These are phyloP conservation scores for Takashimella tepidaria DNA, from an alignment of 1,284 basidiomycete genomes.

Conservation along the genomic window DNA sequence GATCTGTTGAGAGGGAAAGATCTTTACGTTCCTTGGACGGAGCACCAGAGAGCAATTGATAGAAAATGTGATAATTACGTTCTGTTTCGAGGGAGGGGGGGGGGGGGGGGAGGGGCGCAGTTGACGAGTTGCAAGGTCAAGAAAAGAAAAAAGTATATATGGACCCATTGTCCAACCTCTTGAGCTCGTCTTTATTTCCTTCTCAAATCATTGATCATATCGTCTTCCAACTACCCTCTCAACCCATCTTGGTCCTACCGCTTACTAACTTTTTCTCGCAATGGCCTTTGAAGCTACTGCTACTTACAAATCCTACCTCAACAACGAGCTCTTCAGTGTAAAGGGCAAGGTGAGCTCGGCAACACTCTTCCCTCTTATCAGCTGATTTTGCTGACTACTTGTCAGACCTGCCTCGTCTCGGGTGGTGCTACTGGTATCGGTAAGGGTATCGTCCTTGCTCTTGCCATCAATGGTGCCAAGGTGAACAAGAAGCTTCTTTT, in stretches of 20 bases:
- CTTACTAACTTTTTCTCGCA: too few species aligned
- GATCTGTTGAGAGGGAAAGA: slow-evolving; percentile 78
- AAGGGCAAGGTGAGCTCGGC: slow-evolving; percentile 24
- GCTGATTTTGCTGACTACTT: neutral
- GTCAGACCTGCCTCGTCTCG: slow-evolving; percentile 25
- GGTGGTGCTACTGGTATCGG: slow-evolving; percentile 39
- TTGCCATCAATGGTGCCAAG: slow-evolving; percentile 45
- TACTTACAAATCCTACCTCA: slow-evolving; percentile 7
- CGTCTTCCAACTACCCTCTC: too few species aligned
- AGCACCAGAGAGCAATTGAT: slow-evolving; percentile 96
- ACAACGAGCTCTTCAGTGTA: slow-evolving; percentile 24
- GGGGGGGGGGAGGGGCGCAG: too few species aligned
- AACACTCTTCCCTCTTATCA: neutral
- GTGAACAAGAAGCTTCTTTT: slow-evolving; percentile 20
- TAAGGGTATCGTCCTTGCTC: slow-evolving; percentile 41
- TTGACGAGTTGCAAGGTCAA: too few species aligned
- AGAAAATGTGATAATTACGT: slow-evolving; percentile 99
- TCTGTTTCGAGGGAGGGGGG: too few species aligned
- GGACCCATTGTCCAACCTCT: too few species aligned
- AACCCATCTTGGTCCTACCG: too few species aligned
- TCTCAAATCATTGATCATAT: too few species aligned
- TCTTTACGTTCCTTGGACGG: slow-evolving; percentile 93
- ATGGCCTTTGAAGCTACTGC: too few species aligned
- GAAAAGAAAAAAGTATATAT: too few species aligned
- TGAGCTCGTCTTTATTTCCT: too few species aligned